Evolutionary conservation across 345 rosid genomes (phyloP).

Genomic region (Pelargonium nanum): DNA sequence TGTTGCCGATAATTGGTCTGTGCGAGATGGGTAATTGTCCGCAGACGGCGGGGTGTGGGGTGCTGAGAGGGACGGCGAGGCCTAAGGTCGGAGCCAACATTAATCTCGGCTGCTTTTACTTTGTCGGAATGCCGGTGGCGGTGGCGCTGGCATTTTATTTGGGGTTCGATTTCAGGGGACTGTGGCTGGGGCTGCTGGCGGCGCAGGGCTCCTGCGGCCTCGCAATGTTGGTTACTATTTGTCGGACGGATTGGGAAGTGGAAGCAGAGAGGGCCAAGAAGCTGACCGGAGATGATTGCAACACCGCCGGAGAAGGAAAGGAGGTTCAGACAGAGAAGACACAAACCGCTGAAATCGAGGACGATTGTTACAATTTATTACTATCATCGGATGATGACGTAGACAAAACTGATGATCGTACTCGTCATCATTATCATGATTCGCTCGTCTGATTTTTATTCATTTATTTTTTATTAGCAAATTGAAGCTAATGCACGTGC

Average conservation of each 20-base stretch:
- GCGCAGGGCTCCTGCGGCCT: conserved; percentile 24
- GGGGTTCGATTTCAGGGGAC: conserved; percentile 22
- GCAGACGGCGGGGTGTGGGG: conserved; percentile 24
- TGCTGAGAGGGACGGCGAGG: conserved; percentile 33
- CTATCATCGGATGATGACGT: too few relatives aligned
- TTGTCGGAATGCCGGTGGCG: conserved; percentile 29
- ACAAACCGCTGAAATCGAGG: too few relatives aligned
- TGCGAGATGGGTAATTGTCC: conserved; percentile 31
- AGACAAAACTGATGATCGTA: too few relatives aligned
- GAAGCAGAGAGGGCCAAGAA: too few relatives aligned
- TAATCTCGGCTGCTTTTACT: conserved; percentile 26
- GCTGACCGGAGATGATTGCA: too few relatives aligned
- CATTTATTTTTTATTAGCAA: too few relatives aligned
- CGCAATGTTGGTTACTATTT: conserved; percentile 24
- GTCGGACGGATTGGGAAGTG: conserved; percentile 27
- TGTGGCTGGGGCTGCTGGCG: conserved; percentile 31
- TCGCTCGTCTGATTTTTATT: too few relatives aligned
- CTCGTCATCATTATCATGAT: too few relatives aligned
- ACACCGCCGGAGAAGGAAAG: too few relatives aligned
- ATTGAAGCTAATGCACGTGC: too few relatives aligned
- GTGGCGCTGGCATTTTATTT: conserved; percentile 15
- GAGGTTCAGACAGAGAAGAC: too few relatives aligned
- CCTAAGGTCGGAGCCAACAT: conserved; percentile 29
- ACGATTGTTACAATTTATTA: too few relatives aligned
- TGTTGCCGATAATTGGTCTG: conserved; percentile 22